phyloP scores from a whole-genome alignment of 1,284 basidiomycete genomes.

The Stygiomarasmius scandens region DNA sequence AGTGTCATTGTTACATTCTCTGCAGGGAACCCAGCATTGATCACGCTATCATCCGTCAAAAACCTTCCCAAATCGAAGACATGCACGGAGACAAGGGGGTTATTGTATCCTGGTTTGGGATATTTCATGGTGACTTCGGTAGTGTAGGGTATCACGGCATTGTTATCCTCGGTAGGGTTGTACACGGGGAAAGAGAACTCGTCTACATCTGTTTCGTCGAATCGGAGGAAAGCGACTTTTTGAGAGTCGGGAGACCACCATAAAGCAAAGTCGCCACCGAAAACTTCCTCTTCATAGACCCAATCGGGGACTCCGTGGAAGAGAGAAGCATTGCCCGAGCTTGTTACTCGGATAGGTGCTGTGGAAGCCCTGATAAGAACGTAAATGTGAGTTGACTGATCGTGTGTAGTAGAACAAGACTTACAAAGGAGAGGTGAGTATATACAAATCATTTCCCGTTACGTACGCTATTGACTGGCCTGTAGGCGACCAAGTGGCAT shows the following conservation, averaged over 20 bases:
- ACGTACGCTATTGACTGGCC: conserved; percentile 86
- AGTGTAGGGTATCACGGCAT: conserved; percentile 80
- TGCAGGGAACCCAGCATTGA: conserved; percentile 35
- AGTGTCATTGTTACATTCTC: conserved; percentile 57
- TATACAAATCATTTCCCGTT: conserved; percentile 80
- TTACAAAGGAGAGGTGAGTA: conserved; percentile 66
- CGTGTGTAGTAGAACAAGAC: conserved; percentile 24
- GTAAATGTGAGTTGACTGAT: conserved; percentile 10
- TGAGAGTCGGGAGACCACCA: conserved; percentile 91
- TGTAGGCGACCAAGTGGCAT: conserved; percentile 85
- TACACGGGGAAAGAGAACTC: conserved; percentile 90
- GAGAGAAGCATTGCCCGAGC: conserved; percentile 78
- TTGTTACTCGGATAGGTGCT: conserved; percentile 77
- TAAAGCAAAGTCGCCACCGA: conserved; percentile 71
- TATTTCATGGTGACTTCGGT: conserved; percentile 82
- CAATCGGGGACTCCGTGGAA: conserved; percentile 97
- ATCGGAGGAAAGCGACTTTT: conserved; percentile 82
- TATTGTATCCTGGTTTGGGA: conserved; percentile 89
- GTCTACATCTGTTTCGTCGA: conserved; percentile 88
- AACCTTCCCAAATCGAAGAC: conserved; percentile 74
- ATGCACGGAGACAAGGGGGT: conserved; percentile 85
- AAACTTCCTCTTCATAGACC: conserved; percentile 97
- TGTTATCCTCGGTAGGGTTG: conserved; percentile 75
- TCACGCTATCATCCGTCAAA: conserved; percentile 36
- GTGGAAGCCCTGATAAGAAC: conserved; percentile 35